Conservation (phyloP, 1,284 basidiomycete genomes). For the Tylopilus sp. region DNA sequence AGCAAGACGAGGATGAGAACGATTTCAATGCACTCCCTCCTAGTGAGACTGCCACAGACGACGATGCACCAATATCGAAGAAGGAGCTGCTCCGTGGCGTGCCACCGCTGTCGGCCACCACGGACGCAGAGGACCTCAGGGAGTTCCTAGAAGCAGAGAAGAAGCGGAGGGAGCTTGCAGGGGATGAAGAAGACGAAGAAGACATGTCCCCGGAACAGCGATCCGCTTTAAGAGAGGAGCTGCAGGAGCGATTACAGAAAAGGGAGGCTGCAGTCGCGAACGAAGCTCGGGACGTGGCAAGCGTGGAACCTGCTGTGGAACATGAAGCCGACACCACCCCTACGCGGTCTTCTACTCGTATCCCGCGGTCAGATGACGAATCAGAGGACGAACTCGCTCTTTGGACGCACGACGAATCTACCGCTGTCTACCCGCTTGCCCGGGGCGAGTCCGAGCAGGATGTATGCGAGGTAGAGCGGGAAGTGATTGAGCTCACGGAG, state of each 20-base stretch:
- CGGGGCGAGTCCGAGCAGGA: constrained; percentile 17
- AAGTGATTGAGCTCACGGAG: constrained; percentile 38
- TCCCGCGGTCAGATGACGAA: constrained; percentile 23
- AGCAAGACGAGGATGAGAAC: constrained; percentile 32
- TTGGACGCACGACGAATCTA: constrained; percentile 41
- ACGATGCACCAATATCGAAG: constrained; percentile 32
- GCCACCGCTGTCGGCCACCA: constrained; percentile 46
- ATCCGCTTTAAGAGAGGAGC: constrained; percentile 13
- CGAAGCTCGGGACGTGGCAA: constrained; percentile 4
- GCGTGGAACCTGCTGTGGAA: constrained; percentile 31
- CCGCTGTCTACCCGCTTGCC: constrained; percentile 27
- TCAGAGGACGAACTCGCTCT: constrained; percentile 47
- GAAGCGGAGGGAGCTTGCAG: constrained; percentile 44
- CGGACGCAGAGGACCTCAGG: constrained; percentile 55
- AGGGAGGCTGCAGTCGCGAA: constrained; percentile 23
- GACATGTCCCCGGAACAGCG: constrained; percentile 21
- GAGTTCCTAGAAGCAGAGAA: constrained; percentile 65
- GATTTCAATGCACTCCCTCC: constrained; percentile 23
- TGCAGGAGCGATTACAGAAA: constrained; percentile 13
- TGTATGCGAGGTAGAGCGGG: constrained; percentile 15
- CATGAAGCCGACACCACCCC: constrained; percentile 17
- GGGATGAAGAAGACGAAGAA: constrained; percentile 39
- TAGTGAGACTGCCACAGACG: constrained; percentile 23
- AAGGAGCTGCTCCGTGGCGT: constrained; percentile 32
- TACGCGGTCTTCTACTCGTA: constrained; percentile 10